phyloP scores from a whole-genome alignment of 2,329 filamentous ascomycete genomes.

The Aspergillus glaucus region DNA sequence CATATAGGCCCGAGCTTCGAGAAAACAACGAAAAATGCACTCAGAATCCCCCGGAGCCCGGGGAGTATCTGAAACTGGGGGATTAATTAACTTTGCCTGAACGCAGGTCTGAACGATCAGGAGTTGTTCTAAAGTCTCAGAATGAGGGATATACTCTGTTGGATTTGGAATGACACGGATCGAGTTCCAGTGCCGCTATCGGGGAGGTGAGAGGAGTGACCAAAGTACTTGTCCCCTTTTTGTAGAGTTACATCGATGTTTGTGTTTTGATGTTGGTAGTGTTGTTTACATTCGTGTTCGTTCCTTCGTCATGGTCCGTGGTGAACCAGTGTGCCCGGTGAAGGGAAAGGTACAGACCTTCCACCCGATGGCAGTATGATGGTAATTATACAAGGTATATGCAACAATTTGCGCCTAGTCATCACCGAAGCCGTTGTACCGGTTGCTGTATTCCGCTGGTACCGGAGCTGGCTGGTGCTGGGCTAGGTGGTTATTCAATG shows the following conservation, averaged over 20 bases:
- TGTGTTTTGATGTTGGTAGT: neutral
- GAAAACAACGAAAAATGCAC: neutral
- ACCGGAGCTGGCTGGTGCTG: neutral
- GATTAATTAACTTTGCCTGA: neutral
- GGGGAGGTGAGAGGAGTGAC: neutral
- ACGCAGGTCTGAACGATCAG: neutral
- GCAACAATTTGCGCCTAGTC: too few relatives aligned
- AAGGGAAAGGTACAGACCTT: neutral
- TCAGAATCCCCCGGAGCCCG: neutral
- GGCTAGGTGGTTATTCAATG: neutral
- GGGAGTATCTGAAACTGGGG: neutral
- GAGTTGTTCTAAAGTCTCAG: neutral
- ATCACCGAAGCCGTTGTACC: too few relatives aligned
- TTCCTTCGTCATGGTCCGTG: neutral
- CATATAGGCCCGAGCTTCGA: constrained; percentile 6
- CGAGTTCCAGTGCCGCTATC: neutral
- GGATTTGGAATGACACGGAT: neutral
- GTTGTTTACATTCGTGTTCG: neutral
- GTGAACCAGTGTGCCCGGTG: neutral
- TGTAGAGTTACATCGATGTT: neutral
- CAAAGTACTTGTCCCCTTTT: neutral
- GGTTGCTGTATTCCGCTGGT: neutral
- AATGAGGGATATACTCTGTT: neutral
- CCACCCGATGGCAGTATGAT: neutral
- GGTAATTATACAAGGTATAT: neutral